phyloP scores from a whole-genome alignment of 1,284 basidiomycete genomes.

The Rhodotorula sp. region DNA sequence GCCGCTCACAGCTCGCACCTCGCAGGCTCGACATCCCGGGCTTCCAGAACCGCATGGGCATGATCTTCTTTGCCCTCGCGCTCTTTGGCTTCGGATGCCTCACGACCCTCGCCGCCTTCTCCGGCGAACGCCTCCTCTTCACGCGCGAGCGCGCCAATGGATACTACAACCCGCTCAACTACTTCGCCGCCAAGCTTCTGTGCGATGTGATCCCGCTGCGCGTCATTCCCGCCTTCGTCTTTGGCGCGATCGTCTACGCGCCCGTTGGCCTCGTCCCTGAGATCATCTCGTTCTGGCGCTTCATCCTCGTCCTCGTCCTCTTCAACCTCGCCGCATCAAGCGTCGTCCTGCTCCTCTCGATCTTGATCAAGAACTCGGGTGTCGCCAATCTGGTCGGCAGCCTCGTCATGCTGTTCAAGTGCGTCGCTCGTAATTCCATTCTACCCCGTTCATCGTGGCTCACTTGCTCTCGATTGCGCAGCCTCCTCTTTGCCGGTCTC shows the following conservation, averaged over 20 bases:
- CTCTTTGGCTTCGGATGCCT: conserved; percentile 95
- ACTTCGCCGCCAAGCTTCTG: conserved; percentile 92
- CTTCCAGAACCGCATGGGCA: conserved; percentile 82
- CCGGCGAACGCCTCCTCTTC: conserved; percentile 90
- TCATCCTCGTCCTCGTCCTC: conserved; percentile 87
- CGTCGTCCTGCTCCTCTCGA: conserved; percentile 84
- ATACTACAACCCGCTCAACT: conserved; percentile 93
- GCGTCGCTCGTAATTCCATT: conserved; percentile 50
- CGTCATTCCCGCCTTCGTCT: conserved; percentile 88
- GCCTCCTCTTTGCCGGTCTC: conserved; percentile 90
- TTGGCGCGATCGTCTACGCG: conserved; percentile 90
- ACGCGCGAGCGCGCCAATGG: conserved; percentile 96
- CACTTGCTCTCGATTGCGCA: conserved; percentile 49
- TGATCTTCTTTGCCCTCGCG: conserved; percentile 95
- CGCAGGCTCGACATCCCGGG: conserved; percentile 81
- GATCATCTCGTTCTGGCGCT: conserved; percentile 92
- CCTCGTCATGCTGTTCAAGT: conserved; percentile 97
- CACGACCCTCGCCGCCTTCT: conserved; percentile 86
- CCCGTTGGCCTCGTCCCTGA: conserved; percentile 90
- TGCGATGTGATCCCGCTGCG: conserved; percentile 94
- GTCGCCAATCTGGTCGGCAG: conserved; percentile 92
- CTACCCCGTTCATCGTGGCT: background rate
- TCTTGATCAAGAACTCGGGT: conserved; percentile 78
- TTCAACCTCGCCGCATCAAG: conserved; percentile 94
- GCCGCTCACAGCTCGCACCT: no score